Evolutionary conservation across 257 asterid species (phyloP), one percentile per base, ranked within the genome.

Genomic region (Cruciata laevipes): DNA sequence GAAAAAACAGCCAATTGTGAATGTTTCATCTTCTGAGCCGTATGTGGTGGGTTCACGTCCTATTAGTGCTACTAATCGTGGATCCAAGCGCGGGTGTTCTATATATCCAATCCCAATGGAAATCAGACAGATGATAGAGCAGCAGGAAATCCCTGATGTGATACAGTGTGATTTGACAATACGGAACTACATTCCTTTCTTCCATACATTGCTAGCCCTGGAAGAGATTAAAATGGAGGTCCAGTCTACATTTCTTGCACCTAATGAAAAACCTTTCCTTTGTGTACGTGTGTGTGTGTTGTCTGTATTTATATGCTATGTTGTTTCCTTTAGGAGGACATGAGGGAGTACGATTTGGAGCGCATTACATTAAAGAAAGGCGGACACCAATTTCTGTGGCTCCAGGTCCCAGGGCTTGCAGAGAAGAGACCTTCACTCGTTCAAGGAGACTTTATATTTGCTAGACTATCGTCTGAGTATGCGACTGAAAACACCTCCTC

Each of bases 191-290:
- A 73, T 51, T 63, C 8, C 69, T 4, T 88, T 80, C 81, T 90
- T 88, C 80, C 85, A 75, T 68, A 77, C 82, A 33, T 83, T 94
- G 73, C 70, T 88, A 9, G 86, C 81, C 37, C 85, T 94, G 87
- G 99, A 94, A 80, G 99, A 94, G 78, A 85, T 94, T 40, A 90
- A 94, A 80, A 74, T 90, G 83, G 97, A 94, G 99, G 99, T 90
- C 9, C 40, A 74, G 69, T 69, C 30, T 9, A 20, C 42, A 53
- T 64, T 62, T 62, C 69, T 70, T 44, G 35, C 52, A 68, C 73
- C 27, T 63, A 38, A 77, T 40, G 62, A 24, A 21, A 21, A 8
- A 35, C 10, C 9, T 44, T 9, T 27, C 18, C 38, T 53, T 67
- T 68, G 13, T 37, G 42, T 37, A 10, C 7, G 37, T 40, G 47